A percentile compares a stretch with the other conserved stretches of the same genome.
Evolutionary conservation across 768 basidiomycete species (phyloP).

Genomic region (Boletus subparvulus): DNA sequence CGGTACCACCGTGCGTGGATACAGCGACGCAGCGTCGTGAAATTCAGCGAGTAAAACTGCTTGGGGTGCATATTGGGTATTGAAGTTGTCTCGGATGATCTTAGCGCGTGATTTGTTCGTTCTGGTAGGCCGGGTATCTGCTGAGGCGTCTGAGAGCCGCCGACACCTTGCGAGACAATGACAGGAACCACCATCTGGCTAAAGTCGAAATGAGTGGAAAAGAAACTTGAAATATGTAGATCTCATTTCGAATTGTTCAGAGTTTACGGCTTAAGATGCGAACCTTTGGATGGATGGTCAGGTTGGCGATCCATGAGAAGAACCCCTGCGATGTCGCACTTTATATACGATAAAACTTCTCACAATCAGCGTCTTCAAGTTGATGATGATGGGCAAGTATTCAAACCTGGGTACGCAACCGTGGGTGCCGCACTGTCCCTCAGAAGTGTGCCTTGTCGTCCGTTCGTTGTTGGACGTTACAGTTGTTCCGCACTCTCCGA

Average conservation of each 20-base stretch:
- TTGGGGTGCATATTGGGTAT: slow-evolving; percentile 7
- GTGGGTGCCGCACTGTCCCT: too few species aligned
- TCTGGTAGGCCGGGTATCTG: too few species aligned
- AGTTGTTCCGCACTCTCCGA: too few species aligned
- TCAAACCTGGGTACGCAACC: too few species aligned
- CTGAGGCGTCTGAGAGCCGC: neutral
- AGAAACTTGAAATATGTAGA: neutral
- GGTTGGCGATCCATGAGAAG: too few species aligned
- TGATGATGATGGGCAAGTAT: too few species aligned
- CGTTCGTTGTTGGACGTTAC: too few species aligned
- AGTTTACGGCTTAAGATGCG: neutral
- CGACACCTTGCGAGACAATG: neutral
- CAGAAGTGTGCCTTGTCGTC: too few species aligned
- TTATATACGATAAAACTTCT: too few species aligned
- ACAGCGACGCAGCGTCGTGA: slow-evolving; percentile 7
- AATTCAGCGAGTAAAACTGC: slow-evolving; percentile 5
- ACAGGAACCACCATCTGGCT: neutral
- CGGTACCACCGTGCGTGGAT: neutral
- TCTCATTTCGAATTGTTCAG: neutral
- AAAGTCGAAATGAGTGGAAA: neutral
- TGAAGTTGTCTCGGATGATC: slow-evolving; percentile 10
- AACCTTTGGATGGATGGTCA: neutral
- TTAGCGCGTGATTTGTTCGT: neutral
- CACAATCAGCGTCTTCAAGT: too few species aligned
- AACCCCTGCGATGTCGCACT: too few species aligned